Percentiles rank a stretch among this genome's conserved stretches.
Conservation (phyloP, 306 rosid genomes). For the Vicia sativa region DNA sequence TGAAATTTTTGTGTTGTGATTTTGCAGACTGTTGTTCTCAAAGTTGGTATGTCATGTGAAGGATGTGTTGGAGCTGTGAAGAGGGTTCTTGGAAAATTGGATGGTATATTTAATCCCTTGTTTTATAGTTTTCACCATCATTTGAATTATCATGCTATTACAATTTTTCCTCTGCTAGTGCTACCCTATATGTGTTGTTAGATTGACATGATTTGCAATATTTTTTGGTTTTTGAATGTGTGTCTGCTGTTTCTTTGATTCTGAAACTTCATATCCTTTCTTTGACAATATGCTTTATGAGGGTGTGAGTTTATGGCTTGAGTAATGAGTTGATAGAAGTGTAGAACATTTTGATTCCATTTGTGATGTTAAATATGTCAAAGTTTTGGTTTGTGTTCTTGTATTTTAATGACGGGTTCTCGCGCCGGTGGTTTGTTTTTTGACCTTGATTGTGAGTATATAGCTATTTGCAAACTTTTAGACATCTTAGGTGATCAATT, state of each 20-base stretch:
- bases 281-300: conserved; percentile 1
- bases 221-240: not conserved
- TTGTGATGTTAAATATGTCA: conserved; percentile 12
- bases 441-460: not conserved
- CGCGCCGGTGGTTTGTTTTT: not conserved
- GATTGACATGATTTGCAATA: not conserved
- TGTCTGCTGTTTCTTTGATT: not conserved
- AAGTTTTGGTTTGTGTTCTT: conserved; percentile 2
- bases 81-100: conserved; percentile 90
- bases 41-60: conserved; percentile 96
- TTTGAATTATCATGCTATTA: not conserved
- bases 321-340: not conserved
- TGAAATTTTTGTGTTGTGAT: conserved; percentile 20
- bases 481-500: no score
- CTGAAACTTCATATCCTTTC: not conserved
- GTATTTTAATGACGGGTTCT: conserved; percentile 8
- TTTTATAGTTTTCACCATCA: not conserved
- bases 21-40: conserved; percentile 83
- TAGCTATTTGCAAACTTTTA: conserved; percentile 4
- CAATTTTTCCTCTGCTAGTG: conserved; percentile 12
- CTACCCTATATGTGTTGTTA: not conserved
- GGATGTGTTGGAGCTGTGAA: conserved; percentile 96
- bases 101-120: conserved; percentile 54
- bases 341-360: conserved; percentile 9
- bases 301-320: not conserved